Conservation (phyloP, 352 stramenopile genomes). For the Phytopythium kandeliae region DNA sequence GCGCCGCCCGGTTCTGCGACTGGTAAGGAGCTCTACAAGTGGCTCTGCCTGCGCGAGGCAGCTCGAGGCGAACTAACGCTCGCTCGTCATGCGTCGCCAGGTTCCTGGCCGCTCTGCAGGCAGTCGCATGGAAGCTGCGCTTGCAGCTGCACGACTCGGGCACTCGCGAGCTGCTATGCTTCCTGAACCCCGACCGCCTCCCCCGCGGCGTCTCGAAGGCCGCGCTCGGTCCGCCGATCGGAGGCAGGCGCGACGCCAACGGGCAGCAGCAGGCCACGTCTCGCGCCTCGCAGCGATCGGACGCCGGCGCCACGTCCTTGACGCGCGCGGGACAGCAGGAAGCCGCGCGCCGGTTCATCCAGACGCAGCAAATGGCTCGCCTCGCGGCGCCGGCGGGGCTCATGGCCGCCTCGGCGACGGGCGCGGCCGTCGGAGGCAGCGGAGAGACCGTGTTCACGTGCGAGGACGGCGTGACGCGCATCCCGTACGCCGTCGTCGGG, state of each 20-base stretch:
- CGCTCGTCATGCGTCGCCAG: constrained; percentile 11
- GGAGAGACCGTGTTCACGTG: constrained; percentile 55
- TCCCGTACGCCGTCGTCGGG: constrained; percentile 80
- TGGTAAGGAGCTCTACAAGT: constrained; percentile 51
- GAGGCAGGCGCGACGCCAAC: neutral
- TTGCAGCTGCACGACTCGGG: constrained; percentile 29
- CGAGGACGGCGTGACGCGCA: constrained; percentile 63
- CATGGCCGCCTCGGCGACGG: constrained; percentile 15
- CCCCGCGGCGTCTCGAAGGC: constrained; percentile 11
- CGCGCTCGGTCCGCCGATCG: neutral
- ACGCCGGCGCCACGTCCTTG: neutral
- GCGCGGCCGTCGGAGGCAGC: constrained; percentile 7
- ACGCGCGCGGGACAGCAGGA: constrained; percentile 14
- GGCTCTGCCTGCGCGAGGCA: too few relatives aligned
- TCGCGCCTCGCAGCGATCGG: neutral
- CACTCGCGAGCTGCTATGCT: constrained; percentile 39
- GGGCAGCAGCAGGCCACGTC: neutral
- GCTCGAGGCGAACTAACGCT: too few relatives aligned
- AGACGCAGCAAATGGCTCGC: constrained; percentile 73
- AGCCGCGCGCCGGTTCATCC: constrained; percentile 40
- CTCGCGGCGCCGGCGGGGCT: constrained; percentile 43
- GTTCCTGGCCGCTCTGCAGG: constrained; percentile 56
- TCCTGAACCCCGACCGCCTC: constrained; percentile 45
- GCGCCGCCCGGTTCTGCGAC: constrained; percentile 87
- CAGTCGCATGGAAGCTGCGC: constrained; percentile 57